Evolutionary conservation across 306 rosid genomes (phyloP).

Genomic region (Vigna hirtella): DNA sequence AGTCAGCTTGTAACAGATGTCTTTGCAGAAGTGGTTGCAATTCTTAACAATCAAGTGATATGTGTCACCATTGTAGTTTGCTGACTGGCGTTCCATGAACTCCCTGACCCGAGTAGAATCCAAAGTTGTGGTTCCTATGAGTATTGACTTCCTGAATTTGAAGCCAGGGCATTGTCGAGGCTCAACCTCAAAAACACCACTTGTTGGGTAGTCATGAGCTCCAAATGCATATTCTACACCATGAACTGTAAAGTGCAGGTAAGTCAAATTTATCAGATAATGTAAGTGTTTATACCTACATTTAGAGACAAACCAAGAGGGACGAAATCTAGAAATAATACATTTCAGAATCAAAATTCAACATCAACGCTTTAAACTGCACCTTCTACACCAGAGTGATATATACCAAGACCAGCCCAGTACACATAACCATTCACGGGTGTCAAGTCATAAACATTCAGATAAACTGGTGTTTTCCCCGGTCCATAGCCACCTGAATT

Average conservation of each 20-base stretch:
- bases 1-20: slow-evolving; percentile 82
- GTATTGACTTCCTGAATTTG: slow-evolving; percentile 90
- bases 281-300: no score
- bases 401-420: slow-evolving; percentile 98
- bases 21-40: slow-evolving; percentile 98
- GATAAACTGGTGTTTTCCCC: slow-evolving; percentile 80
- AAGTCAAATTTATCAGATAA: no score
- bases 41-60: slow-evolving; percentile 96
- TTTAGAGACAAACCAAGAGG: no score
- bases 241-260: slow-evolving; percentile 68
- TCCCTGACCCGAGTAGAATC: slow-evolving; percentile 84
- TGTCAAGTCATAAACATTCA: slow-evolving; percentile 94
- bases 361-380: slow-evolving; percentile 21
- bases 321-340: no score
- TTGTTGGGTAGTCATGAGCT: slow-evolving; percentile 94
- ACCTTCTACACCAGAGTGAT: slow-evolving; percentile 99
- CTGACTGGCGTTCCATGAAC: slow-evolving; percentile 85
- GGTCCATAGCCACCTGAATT: slow-evolving; percentile 69
- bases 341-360: slow-evolving; percentile 8
- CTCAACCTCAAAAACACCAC: slow-evolving; percentile 98
- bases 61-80: slow-evolving; percentile 83
- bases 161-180: slow-evolving; percentile 98
- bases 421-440: slow-evolving; percentile 93
- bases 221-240: slow-evolving; percentile 97
- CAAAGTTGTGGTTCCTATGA: slow-evolving; percentile 85